phyloP scores from a whole-genome alignment of 2,329 filamentous ascomycete species.

The Botryotinia narcissicola region DNA sequence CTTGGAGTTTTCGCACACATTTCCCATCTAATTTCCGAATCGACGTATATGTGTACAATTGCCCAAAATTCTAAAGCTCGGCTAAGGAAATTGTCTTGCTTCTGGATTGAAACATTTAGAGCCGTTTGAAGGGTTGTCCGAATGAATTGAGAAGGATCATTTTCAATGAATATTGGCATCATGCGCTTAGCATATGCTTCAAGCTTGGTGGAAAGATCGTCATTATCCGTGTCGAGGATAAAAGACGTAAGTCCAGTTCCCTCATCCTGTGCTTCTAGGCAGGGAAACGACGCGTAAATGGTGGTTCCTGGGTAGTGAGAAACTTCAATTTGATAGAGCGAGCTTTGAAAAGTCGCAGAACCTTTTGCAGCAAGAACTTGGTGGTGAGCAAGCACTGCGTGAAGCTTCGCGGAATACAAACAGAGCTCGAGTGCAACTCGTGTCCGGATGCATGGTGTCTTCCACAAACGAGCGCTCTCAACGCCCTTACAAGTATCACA shows the following conservation, averaged over 20 bases:
- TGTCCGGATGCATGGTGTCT: conserved; percentile 60
- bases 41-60: conserved; percentile 59
- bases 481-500: conserved; percentile 64
- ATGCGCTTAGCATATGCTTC: conserved; percentile 60
- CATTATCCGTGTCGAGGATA: conserved; percentile 58
- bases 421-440: conserved; percentile 61
- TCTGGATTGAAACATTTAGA: conserved; percentile 45
- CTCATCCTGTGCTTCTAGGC: conserved; percentile 33
- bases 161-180: conserved; percentile 55
- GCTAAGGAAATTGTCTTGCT: conserved; percentile 53
- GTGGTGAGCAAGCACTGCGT: conserved; percentile 60
- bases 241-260: conserved; percentile 43
- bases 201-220: conserved; percentile 58
- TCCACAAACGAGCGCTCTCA: conserved; percentile 63
- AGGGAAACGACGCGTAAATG: conserved; percentile 37
- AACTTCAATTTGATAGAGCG: conserved; percentile 47
- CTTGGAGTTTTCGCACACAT: conserved; percentile 29
- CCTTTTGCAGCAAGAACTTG: conserved; percentile 55
- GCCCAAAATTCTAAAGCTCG: conserved; percentile 64
- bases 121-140: conserved; percentile 55
- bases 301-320: conserved; percentile 56
- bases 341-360: conserved; percentile 49
- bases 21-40: conserved; percentile 61
- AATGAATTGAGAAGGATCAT: conserved; percentile 60
- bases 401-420: conserved; percentile 62